Conservation (phyloP, 139 green algal species). For the Closterium sp. region DNA sequence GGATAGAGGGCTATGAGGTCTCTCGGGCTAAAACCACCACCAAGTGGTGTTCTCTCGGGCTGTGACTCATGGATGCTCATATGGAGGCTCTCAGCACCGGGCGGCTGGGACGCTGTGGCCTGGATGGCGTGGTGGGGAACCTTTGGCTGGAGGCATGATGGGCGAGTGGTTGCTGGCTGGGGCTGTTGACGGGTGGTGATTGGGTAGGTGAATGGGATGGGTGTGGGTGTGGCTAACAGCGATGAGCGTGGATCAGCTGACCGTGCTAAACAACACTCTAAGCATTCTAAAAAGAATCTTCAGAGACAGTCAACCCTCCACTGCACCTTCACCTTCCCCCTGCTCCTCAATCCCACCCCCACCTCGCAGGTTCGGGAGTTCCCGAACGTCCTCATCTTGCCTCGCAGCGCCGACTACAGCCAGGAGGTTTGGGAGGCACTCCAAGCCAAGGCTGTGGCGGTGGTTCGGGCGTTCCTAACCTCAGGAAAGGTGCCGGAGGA, state of each 20-base stretch:
- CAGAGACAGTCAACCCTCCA: too few relatives aligned
- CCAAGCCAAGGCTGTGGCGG: conserved; percentile 14
- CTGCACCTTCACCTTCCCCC: too few relatives aligned
- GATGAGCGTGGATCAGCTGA: too few relatives aligned
- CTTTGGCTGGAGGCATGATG: conserved; percentile 42
- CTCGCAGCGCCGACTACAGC: conserved; percentile 36
- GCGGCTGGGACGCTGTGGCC: conserved; percentile 19
- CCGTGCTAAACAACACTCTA: too few relatives aligned
- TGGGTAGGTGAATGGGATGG: too few relatives aligned
- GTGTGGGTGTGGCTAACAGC: too few relatives aligned
- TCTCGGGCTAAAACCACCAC: too few relatives aligned
- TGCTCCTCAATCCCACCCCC: too few relatives aligned
- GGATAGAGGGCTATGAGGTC: too few relatives aligned
- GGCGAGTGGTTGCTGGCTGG: conserved; percentile 6
- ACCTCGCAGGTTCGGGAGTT: conserved; percentile 36
- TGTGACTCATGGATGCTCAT: too few relatives aligned
- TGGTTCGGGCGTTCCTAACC: conserved; percentile 7
- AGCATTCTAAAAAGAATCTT: too few relatives aligned
- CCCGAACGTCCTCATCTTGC: conserved; percentile 43
- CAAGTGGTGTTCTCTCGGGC: too few relatives aligned
- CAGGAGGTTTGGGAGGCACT: conserved; percentile 41
- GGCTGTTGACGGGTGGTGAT: background rate
- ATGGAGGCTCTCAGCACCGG: background rate
- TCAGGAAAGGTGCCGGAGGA: background rate
- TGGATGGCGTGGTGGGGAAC: conserved; percentile 32